Evolutionary conservation across 495 filamentous ascomycete species (phyloP).

Genomic region (Trichoderma virens): DNA sequence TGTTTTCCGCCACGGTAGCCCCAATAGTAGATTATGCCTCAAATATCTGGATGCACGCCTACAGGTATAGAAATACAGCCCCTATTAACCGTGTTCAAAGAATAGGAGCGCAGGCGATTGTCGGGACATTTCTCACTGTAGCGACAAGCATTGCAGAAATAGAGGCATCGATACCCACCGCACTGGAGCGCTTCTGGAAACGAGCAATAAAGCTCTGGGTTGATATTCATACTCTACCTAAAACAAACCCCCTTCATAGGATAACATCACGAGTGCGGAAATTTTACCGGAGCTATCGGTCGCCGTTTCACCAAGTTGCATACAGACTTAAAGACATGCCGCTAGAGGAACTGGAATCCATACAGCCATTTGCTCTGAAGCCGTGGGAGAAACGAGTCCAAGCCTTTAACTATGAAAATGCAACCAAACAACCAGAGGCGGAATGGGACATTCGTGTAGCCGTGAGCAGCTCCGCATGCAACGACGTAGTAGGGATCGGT

Average conservation of each 20-base stretch:
- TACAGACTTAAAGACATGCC: too few relatives aligned
- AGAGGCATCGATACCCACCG: conserved; percentile 20
- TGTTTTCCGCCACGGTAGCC: conserved; percentile 24
- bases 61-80: conserved; percentile 17
- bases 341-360: too few relatives aligned
- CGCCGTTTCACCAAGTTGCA: too few relatives aligned
- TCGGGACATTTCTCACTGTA: conserved; percentile 20
- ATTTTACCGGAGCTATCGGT: too few relatives aligned
- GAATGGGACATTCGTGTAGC: too few relatives aligned
- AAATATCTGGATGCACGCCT: conserved; percentile 28
- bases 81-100: conserved; percentile 25
- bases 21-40: conserved; percentile 29
- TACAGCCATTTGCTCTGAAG: too few relatives aligned
- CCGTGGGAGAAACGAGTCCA: too few relatives aligned
- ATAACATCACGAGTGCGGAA: too few relatives aligned
- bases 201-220: conserved; percentile 22
- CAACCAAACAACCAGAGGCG: too few relatives aligned
- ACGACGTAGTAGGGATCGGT: too few relatives aligned
- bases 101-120: conserved; percentile 27
- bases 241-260: conserved; percentile 17
- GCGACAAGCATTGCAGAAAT: conserved; percentile 23
- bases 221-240: conserved; percentile 19
- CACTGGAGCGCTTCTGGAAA: conserved; percentile 19
- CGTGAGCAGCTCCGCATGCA: too few relatives aligned
- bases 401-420: too few relatives aligned